Evolutionary conservation across 2,329 filamentous ascomycete species (phyloP).

Genomic region (Fusarium sulawesiense): DNA sequence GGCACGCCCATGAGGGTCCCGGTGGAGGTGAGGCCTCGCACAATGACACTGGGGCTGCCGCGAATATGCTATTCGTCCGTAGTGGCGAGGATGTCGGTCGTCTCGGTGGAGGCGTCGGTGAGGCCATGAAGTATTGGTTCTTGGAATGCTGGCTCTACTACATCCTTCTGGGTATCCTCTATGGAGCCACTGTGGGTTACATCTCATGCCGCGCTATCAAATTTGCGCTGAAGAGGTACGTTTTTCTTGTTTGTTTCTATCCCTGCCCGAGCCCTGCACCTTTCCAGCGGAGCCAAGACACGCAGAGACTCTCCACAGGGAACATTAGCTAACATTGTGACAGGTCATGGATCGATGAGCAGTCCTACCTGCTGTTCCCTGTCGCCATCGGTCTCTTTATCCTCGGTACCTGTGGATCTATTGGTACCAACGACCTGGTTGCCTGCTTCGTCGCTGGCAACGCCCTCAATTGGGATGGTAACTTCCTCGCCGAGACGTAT

Average conservation of each 20-base stretch:
- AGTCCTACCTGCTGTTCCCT: slow-evolving; percentile 65
- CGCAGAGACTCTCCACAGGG: neutral
- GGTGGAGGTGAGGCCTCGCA: neutral
- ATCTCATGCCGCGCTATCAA: slow-evolving; percentile 59
- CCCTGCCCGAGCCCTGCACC: neutral
- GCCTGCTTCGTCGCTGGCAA: slow-evolving; percentile 71
- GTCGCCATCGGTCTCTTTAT: slow-evolving; percentile 66
- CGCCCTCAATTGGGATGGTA: slow-evolving; percentile 70
- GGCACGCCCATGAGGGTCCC: neutral
- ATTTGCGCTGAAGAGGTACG: slow-evolving; percentile 52
- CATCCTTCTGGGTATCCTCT: slow-evolving; percentile 63
- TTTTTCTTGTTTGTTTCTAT: neutral
- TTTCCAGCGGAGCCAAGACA: neutral
- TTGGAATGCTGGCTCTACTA: slow-evolving; percentile 71
- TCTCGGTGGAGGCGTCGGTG: slow-evolving; percentile 62
- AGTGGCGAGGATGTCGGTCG: slow-evolving; percentile 57
- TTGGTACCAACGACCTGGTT: slow-evolving; percentile 70
- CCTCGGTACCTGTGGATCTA: slow-evolving; percentile 66
- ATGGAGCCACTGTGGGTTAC: slow-evolving; percentile 64
- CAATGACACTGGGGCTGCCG: neutral
- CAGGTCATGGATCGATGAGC: slow-evolving; percentile 62
- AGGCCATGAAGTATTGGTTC: slow-evolving; percentile 67
- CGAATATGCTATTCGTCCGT: slow-evolving; percentile 32
- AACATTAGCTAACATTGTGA: neutral
- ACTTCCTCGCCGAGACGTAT: slow-evolving; percentile 67